Percentiles rank a stretch among this genome's conserved stretches.
Conservation (phyloP, 768 basidiomycete species). For the Kwoniella sp. region DNA sequence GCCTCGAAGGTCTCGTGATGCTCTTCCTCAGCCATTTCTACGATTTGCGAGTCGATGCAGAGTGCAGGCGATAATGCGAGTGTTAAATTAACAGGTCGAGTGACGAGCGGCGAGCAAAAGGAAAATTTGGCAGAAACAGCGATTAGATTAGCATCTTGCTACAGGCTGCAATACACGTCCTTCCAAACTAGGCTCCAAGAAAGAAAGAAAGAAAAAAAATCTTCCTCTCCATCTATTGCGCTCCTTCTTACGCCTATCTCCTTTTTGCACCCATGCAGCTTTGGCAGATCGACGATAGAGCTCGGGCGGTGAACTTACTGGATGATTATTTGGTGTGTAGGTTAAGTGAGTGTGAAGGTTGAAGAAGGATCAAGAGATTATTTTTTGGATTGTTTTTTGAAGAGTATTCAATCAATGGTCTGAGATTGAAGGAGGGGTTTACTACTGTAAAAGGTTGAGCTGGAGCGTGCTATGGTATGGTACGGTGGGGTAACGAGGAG, state of each 20-base stretch:
- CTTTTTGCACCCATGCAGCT: no score
- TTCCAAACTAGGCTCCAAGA: no score
- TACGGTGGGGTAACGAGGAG: no score
- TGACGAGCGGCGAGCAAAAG: not conserved
- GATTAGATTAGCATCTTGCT: not conserved
- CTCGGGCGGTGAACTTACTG: conserved; percentile 7
- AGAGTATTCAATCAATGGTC: not conserved
- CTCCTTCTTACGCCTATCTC: no score
- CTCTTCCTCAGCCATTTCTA: conserved; percentile 68
- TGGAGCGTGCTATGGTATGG: not conserved
- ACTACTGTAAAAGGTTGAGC: conserved; percentile 3
- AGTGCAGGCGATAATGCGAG: not conserved
- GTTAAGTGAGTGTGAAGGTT: conserved; percentile 2
- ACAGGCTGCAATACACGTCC: not conserved
- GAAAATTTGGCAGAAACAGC: not conserved
- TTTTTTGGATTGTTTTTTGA: not conserved
- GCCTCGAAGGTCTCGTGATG: conserved; percentile 87
- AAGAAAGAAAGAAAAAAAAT: not conserved
- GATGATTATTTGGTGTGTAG: conserved; percentile 2
- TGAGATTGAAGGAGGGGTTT: not conserved
- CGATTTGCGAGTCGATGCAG: not conserved
- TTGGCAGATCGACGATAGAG: not conserved
- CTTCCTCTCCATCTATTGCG: not conserved
- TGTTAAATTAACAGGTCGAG: not conserved
- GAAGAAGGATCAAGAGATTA: conserved; percentile 2